Base-by-base conservation (phyloP, 2,329 filamentous ascomycete genomes). In the Nemania sp. region DNA sequence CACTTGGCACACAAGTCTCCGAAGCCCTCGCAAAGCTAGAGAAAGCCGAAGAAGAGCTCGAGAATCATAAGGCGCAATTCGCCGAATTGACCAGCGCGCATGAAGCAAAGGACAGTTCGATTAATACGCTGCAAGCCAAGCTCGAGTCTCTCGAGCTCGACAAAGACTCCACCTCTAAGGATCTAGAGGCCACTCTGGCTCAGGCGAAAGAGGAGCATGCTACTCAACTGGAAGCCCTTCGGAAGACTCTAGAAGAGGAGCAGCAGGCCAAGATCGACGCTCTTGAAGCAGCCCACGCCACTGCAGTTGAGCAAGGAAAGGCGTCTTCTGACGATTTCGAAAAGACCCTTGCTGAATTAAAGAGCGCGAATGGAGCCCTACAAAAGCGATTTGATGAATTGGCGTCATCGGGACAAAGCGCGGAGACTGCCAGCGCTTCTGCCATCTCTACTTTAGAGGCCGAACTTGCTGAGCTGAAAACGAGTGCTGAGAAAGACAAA, bases 311-410 rank as follows among this genome's bases (percentile, higher is more conserved):
- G 6, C 74, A 78, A 61, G 76, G 73, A 50, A 72, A 76, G 61
- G 64, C 73, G 1, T 72, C 77, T 43, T 70, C 72, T 7, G 71
- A 73, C 11, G 76, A 75, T 2, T 77, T 81, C 24, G 77, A 82
- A 54, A 71, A 77, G 50, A 72, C 76, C 17, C 65, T 84, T 23
- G 68, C 74, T 8, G 79, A 81, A 8, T 70, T 84, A 41, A 80
- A 78, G 63, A 61, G 74, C 3, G 70, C 70, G 42, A 80, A 86
- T 57, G 79, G 83, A 49, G 63, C 72, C 9, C 69, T 86, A 40
- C 78, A 85, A 67, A 77, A 73, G 63, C 79, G 81, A 68, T 73
- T 86, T 26, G 77, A 82, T 17, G 77, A 80, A 34, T 66, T 85
- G 47, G 73, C 73, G 1, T 72, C 76, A 1, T 76, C 78, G 2